Conservation (phyloP, 2,329 filamentous ascomycete genomes). For the Fusarium aywerte region DNA sequence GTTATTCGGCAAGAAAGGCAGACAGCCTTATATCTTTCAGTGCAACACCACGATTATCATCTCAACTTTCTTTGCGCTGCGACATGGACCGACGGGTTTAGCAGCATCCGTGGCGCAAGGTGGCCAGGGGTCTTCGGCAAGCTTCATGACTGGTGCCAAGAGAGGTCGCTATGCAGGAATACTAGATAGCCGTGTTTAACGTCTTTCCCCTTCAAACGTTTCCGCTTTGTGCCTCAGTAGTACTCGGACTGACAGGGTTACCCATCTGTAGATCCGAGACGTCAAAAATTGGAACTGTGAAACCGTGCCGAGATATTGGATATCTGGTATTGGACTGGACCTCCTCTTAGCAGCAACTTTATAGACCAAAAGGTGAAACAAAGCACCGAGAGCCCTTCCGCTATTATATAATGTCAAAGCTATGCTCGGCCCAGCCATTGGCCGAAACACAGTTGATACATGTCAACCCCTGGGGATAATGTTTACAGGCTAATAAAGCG, state of each 20-base stretch:
- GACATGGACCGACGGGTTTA: slow-evolving; percentile 21
- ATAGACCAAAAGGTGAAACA: slow-evolving; percentile 18
- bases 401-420: neutral
- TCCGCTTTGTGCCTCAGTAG: slow-evolving; percentile 11
- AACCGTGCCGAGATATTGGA: slow-evolving; percentile 22
- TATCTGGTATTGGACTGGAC: neutral
- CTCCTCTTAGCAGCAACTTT: slow-evolving; percentile 13
- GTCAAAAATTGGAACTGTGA: slow-evolving; percentile 20
- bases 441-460: slow-evolving; percentile 33
- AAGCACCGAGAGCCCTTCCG: slow-evolving; percentile 5
- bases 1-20: neutral
- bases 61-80: slow-evolving; percentile 5
- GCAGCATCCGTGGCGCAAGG: slow-evolving; percentile 24
- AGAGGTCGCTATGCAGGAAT: slow-evolving; percentile 27
- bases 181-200: slow-evolving; percentile 28
- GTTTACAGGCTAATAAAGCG: slow-evolving; percentile 3
- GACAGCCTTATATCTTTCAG: slow-evolving; percentile 18
- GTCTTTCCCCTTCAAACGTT: slow-evolving; percentile 22
- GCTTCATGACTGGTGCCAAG: slow-evolving; percentile 34
- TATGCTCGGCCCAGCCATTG: slow-evolving; percentile 11
- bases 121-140: slow-evolving; percentile 18
- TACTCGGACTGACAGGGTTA: slow-evolving; percentile 12
- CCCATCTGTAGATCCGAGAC: slow-evolving; percentile 26
- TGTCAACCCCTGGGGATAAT: slow-evolving; percentile 13
- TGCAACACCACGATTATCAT: slow-evolving; percentile 10